Evolutionary conservation across 257 asterid genomes (phyloP), one percentile per base, ranked within the genome.

Genomic region (Solanum acaule): DNA sequence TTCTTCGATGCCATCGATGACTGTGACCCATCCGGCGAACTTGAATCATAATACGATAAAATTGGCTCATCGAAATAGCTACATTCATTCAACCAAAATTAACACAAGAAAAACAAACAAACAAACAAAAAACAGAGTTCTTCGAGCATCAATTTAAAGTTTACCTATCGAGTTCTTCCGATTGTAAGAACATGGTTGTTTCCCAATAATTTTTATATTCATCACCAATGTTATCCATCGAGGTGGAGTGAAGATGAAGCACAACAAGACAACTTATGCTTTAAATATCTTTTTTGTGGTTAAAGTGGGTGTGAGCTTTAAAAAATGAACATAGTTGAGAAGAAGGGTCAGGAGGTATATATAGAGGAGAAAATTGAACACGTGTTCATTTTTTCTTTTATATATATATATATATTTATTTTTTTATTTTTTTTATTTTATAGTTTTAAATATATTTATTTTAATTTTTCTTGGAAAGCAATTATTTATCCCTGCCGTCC

Each of bases 21-120:
- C 49, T 89, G 93, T 15, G 87, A 88, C 25, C 96, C 95, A 27
- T 96, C 98, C 0, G 96, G 96, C 2, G 96, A 95, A 88, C 98
- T 95, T 67, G 98, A 95, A 87, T 96, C 98, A 49, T 90, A 96
- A 42, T 92, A 92, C 10, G 89, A 86, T 6, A 96, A 92, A 16
- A 93, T 83, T 5, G 93, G 77, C 75, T 93, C 96, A 5, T 96
- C 98, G 29, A 94, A 87, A 11, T 90, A 93, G 75, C 98, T 33
- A 70, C 14, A 67, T 31, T 75, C 35, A 71, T n/a, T n/a, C 5
- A 29, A 7, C 15, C n/a, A 38, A 88, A 31, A 44, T 37, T 8
- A 31, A 8, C 22, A n/a, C n/a, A 22, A 35, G 14, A 52, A 15
- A 20, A n/a, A 52, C 25, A 3, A 12, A 67, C 6, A n/a, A n/a